phyloP scores from a whole-genome alignment of 345 rosid species.

The Rubroshorea leprosula region DNA sequence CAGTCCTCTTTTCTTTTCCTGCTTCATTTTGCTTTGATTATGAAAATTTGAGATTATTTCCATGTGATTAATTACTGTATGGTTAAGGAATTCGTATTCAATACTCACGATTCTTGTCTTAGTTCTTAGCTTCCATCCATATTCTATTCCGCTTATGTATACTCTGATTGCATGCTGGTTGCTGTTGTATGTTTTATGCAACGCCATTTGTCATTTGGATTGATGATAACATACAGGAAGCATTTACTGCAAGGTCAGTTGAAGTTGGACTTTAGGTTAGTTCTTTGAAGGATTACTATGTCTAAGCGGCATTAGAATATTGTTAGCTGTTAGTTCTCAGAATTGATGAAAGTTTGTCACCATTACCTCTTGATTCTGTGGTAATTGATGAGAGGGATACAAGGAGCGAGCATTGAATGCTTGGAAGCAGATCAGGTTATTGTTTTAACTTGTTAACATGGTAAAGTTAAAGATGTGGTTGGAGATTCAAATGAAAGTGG shows the following conservation, averaged over 20 bases:
- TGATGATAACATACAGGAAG: conserved; percentile 27
- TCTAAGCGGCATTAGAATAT: conserved; percentile 38
- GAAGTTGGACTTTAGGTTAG: conserved; percentile 54
- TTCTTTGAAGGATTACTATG: conserved; percentile 47
- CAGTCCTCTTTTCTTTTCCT: background rate
- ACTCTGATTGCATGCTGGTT: background rate
- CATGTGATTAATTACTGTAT: no score
- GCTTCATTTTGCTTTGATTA: no score
- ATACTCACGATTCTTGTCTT: no score
- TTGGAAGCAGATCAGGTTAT: conserved; percentile 88
- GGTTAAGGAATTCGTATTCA: no score
- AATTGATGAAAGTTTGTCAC: conserved; percentile 74
- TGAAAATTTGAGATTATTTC: no score
- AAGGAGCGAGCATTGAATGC: conserved; percentile 62
- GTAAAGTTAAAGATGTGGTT: no score
- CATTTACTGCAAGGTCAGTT: conserved; percentile 48
- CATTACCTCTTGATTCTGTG: conserved; percentile 79
- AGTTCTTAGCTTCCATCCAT: no score
- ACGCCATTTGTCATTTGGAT: background rate
- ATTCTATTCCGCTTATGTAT: background rate
- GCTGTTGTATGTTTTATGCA: background rate
- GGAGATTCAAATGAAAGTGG: no score
- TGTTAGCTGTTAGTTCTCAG: conserved; percentile 51
- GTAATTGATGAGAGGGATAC: conserved; percentile 71
- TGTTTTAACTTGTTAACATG: no score